These are phyloP conservation scores for Phytophthora agathidicida DNA, from an alignment of 352 stramenopile genomes.

Conservation along the genomic window DNA sequence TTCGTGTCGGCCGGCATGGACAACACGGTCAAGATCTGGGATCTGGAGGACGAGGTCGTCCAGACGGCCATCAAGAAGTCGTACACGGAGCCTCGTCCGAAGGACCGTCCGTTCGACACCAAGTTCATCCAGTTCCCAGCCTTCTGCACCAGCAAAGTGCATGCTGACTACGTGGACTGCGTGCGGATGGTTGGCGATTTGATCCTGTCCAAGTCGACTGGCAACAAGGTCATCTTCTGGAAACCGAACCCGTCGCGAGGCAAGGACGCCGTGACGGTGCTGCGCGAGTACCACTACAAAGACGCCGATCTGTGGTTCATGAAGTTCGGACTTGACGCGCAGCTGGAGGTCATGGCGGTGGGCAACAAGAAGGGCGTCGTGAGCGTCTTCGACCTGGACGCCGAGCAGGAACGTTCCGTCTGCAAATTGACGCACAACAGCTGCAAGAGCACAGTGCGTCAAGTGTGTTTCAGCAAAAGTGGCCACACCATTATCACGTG, in stretches of 20 bases:
- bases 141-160: conserved; percentile 92
- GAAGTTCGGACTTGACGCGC: conserved; percentile 81
- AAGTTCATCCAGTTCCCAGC: conserved; percentile 91
- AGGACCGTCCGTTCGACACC: conserved; percentile 76
- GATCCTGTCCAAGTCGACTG: conserved; percentile 84
- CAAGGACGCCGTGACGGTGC: conserved; percentile 80
- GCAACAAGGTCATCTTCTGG: conserved; percentile 93
- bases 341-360: conserved; percentile 78
- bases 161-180: conserved; percentile 93
- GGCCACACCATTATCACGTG: conserved; percentile 75
- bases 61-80: conserved; percentile 78
- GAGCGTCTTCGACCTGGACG: conserved; percentile 82
- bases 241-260: conserved; percentile 86
- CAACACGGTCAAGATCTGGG: conserved; percentile 95
- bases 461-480: conserved; percentile 80
- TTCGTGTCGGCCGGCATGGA: conserved; percentile 93
- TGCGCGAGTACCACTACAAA: conserved; percentile 85
- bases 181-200: conserved; percentile 81
- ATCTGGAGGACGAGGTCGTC: conserved; percentile 77
- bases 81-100: conserved; percentile 70
- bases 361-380: conserved; percentile 85
- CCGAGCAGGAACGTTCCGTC: conserved; percentile 66
- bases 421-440: conserved; percentile 77
- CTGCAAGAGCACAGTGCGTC: conserved; percentile 81
- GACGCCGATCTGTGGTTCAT: conserved; percentile 89